phyloP scores from a whole-genome alignment of 2,329 filamentous ascomycete species.

The Parastagonospora nodorum region DNA sequence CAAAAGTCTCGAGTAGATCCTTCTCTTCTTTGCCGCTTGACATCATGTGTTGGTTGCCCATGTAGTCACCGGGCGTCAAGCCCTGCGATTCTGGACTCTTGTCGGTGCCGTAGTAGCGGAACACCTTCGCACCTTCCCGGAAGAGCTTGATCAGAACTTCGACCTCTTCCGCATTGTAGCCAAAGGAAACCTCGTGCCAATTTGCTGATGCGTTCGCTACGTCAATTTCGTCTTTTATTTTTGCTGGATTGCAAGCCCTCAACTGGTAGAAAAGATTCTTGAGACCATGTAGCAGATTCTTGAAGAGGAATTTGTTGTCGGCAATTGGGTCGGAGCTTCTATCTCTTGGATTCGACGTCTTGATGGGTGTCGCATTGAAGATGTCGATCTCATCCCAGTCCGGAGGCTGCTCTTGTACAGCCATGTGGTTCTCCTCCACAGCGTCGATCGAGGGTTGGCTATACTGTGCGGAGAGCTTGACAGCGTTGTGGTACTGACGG shows the following conservation, averaged over 20 bases:
- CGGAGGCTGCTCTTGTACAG: constrained; percentile 77
- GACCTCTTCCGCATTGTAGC: constrained; percentile 96
- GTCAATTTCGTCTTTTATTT: constrained; percentile 67
- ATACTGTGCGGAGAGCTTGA: constrained; percentile 85
- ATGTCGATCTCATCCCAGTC: constrained; percentile 99
- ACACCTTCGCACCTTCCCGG: constrained; percentile 93
- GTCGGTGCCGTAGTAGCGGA: constrained; percentile 94
- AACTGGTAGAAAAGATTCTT: constrained; percentile 98
- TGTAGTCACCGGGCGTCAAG: constrained; percentile 84
- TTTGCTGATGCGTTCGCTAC: constrained; percentile 79
- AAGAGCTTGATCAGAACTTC: constrained; percentile 96
- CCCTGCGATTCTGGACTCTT: constrained; percentile 76
- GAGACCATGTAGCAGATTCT: constrained; percentile 91
- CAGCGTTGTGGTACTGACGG: constrained; percentile 89
- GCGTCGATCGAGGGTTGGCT: constrained; percentile 68
- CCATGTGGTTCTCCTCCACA: constrained; percentile 77
- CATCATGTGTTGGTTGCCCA: constrained; percentile 93
- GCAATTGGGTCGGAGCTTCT: constrained; percentile 86
- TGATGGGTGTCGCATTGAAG: constrained; percentile 94
- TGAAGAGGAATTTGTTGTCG: constrained; percentile 98
- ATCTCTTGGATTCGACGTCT: constrained; percentile 88
- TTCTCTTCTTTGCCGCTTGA: constrained; percentile 96
- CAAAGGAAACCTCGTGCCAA: constrained; percentile 94
- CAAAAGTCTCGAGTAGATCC: constrained; percentile 94
- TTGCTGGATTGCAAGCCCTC: constrained; percentile 78